Evolutionary conservation across 495 filamentous ascomycete species (phyloP), one percentile per base, ranked within the genome.

Genomic region (Hypoxylon lienhwacheense): DNA sequence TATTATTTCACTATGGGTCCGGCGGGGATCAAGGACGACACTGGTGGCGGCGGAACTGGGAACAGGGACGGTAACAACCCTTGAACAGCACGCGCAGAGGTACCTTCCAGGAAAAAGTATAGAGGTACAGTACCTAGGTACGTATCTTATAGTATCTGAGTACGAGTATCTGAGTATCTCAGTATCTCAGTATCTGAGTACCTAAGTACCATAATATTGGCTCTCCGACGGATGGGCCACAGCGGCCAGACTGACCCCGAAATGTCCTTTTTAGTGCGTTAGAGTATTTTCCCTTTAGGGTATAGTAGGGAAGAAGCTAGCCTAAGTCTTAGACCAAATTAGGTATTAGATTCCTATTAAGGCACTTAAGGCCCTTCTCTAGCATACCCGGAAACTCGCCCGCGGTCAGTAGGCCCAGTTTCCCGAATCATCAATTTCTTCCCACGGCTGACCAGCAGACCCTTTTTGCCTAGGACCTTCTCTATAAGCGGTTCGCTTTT

Each of bases 401-500:
- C 64, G 65, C 61, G 65, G 65, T 61, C 59, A 59, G 52, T 59
- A 65, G 55, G 61, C 37, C 54, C 58, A 62, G 65, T 57, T 41
- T 60, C 53, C 65, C 65, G 50, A 42, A 48, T 43, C 11, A 41
- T 51, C 31, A 16, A 47, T 59, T 24, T 55, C 31, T 53, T 29
- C 41, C 19, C 21, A 28, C 53, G 10, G 56, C 52, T 55, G 53
- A 63, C 59, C 59, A 63, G 48, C 59, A 58, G 59, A 58, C 54
- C 53, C 32, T 55, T 50, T n/a, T 63, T 58, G 47, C 49, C 21
- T 53, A 28, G 48, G 43, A 50, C 48, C 50, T 52, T n/a, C n/a
- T n/a, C n/a, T n/a, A 52, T 47, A 56, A 61, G 58, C 58, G 58
- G 58, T 55, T 60, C 22, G 14, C 20, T 29, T 41, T 56, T 39